Conservation (phyloP, 805 yeast species). For the Teunomyces tritomae region DNA sequence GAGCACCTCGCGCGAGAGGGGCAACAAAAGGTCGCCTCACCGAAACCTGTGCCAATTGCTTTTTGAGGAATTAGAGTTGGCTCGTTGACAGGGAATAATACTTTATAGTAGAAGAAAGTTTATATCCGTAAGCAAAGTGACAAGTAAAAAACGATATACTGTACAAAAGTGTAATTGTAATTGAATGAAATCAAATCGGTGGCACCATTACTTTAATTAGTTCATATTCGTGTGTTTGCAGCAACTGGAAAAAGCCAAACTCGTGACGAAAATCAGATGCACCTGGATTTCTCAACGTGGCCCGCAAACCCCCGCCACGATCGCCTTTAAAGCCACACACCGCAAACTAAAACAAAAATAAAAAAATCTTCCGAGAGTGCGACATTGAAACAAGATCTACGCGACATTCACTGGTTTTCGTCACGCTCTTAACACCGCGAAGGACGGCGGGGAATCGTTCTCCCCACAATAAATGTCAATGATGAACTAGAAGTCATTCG, state of each 20-base stretch:
- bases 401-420: not conserved
- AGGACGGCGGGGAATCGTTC: not conserved
- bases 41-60: no score
- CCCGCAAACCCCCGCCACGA: not conserved
- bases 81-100: no score
- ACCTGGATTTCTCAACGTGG: not conserved
- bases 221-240: no score
- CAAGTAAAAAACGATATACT: no score
- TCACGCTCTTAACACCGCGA: constrained; percentile 2
- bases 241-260: no score
- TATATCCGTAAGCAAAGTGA: no score
- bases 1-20: not conserved
- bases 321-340: not conserved
- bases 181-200: no score
- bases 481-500: not conserved
- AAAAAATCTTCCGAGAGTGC: not conserved
- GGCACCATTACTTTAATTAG: no score
- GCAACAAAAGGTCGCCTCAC: no score
- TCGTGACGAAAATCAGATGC: not conserved
- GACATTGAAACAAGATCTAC: not conserved
- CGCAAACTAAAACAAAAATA: not conserved
- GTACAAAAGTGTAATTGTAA: no score
- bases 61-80: no score
- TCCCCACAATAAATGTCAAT: constrained; percentile 1
- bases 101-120: no score